phyloP scores from a whole-genome alignment of 495 filamentous ascomycete genomes.

The Parachaetomium inaequale region DNA sequence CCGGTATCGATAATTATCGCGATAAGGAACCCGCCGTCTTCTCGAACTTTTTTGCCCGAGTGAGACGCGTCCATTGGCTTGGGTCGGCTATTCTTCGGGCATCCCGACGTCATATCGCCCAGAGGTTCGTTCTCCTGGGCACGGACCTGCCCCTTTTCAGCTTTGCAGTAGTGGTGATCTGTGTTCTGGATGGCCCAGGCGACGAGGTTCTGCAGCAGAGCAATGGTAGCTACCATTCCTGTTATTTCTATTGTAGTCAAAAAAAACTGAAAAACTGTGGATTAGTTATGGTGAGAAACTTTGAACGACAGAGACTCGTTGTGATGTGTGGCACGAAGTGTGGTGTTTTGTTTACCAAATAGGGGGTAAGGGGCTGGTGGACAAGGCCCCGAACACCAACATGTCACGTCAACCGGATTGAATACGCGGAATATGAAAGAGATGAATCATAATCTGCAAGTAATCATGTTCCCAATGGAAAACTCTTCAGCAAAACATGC shows the following conservation, averaged over 20 bases:
- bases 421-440: too few relatives aligned
- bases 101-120: constrained; percentile 1
- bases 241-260: too few relatives aligned
- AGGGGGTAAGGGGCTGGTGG: not conserved
- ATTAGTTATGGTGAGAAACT: too few relatives aligned
- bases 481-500: too few relatives aligned
- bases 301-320: too few relatives aligned
- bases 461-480: too few relatives aligned
- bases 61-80: constrained; percentile 17
- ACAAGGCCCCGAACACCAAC: too few relatives aligned
- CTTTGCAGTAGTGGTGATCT: not conserved
- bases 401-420: too few relatives aligned
- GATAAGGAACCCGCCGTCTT: constrained; percentile 11
- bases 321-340: not conserved
- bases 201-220: too few relatives aligned
- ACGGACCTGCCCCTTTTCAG: not conserved
- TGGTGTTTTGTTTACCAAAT: not conserved
- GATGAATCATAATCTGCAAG: too few relatives aligned
- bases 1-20: constrained; percentile 17
- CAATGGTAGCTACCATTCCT: too few relatives aligned
- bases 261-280: too few relatives aligned
- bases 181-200: not conserved
- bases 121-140: not conserved
- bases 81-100: constrained; percentile 18
- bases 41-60: constrained; percentile 18